These are phyloP conservation scores for Camillea tinctor DNA, from an alignment of 2,329 filamentous ascomycete genomes.

Conservation along the genomic window DNA sequence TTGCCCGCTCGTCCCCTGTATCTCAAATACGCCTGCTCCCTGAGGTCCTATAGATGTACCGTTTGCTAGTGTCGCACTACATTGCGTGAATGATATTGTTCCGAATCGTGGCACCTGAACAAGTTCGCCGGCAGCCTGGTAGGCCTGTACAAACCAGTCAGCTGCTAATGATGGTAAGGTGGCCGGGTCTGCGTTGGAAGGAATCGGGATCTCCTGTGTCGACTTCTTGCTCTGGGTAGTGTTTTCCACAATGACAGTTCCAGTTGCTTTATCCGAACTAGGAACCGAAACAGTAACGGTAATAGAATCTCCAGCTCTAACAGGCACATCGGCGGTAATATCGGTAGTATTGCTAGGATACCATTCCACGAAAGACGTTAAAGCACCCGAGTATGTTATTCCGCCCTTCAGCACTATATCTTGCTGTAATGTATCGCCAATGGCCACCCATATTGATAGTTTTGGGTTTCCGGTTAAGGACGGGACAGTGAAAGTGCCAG, in stretches of 20 bases:
- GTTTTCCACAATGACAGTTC: conserved; percentile 14
- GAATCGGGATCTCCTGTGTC: conserved; percentile 8
- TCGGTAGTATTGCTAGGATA: conserved; percentile 11
- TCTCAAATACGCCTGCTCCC: conserved; percentile 13
- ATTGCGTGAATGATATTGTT: conserved; percentile 9
- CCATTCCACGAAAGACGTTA: conserved; percentile 11
- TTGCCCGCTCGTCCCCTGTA: conserved; percentile 16
- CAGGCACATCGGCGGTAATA: conserved; percentile 9
- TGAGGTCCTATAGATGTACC: conserved; percentile 6
- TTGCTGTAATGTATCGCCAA: conserved; percentile 15
- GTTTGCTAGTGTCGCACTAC: conserved; percentile 10
- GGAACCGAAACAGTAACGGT: conserved; percentile 11
- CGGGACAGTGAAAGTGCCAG: conserved; percentile 14
- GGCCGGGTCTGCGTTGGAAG: conserved; percentile 7
- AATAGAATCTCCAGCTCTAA: conserved; percentile 11
- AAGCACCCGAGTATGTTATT: conserved; percentile 10
- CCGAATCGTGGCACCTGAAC: conserved; percentile 11
- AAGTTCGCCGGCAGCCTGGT: conserved; percentile 12
- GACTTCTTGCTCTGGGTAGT: conserved; percentile 11
- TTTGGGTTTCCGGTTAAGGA: conserved; percentile 6
- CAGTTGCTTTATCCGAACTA: conserved; percentile 7
- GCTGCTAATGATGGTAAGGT: conserved; percentile 9
- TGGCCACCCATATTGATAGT: conserved; percentile 17
- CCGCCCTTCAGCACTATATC: conserved; percentile 17
- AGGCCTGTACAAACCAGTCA: conserved; percentile 18